Percentiles rank a stretch among this genome's conserved stretches.
These are phyloP conservation scores for Aspergillus vadensis DNA, from an alignment of 2,329 filamentous ascomycete genomes.

Conservation along the genomic window DNA sequence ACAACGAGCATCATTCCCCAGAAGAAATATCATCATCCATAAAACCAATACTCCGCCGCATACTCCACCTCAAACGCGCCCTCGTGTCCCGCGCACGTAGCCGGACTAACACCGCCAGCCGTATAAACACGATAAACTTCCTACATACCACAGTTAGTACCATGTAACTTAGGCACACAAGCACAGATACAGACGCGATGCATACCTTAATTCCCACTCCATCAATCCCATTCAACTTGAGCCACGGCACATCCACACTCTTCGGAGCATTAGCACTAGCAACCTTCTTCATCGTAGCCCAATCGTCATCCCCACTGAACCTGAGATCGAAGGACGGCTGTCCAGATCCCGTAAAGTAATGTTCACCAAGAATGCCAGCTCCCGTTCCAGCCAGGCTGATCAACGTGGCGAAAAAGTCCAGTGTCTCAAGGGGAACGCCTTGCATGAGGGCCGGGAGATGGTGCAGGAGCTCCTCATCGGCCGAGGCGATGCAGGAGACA, in stretches of 20 bases:
- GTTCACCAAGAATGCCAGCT: conserved; percentile 37
- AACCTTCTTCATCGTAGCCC: conserved; percentile 30
- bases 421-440: conserved; percentile 27
- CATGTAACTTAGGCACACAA: no score
- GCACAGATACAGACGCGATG: no score
- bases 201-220: conserved; percentile 36
- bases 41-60: conserved; percentile 49
- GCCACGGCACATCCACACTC: conserved; percentile 35
- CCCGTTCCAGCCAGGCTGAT: conserved; percentile 19
- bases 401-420: conserved; percentile 29
- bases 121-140: conserved; percentile 47
- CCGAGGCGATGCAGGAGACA: conserved; percentile 41
- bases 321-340: conserved; percentile 38
- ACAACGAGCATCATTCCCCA: no score
- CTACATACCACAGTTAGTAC: conserved; percentile 24
- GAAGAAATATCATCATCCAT: conserved; percentile 27
- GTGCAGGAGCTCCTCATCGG: conserved; percentile 30
- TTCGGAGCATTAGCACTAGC: conserved; percentile 32
- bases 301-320: conserved; percentile 25
- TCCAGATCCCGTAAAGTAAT: conserved; percentile 35
- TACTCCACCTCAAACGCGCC: conserved; percentile 40
- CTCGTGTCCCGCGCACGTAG: conserved; percentile 35
- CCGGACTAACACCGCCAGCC: conserved; percentile 37
- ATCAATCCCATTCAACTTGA: conserved; percentile 32
- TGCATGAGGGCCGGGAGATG: conserved; percentile 28